Base-by-base conservation (phyloP, 176 grass and related monocot species). In the Carex scoparia region DNA sequence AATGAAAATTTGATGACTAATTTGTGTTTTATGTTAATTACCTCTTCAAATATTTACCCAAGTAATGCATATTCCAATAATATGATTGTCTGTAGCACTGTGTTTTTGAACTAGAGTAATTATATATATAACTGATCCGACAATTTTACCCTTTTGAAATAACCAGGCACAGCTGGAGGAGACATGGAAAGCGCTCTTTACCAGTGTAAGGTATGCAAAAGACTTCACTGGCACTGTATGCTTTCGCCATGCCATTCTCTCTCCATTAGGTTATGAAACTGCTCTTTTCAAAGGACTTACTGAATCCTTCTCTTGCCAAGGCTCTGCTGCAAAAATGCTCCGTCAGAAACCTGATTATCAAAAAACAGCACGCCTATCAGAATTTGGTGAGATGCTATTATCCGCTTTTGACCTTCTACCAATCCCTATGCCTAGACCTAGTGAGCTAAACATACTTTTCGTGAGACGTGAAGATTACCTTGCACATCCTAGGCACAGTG, bases 231-330 rank as follows among this genome's bases (percentile, higher is more conserved):
- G 90, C 49, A 90, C 96, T 56, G 93, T 99, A 73, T 99, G 96
- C 87, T 99, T 99, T 79, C 88, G 90, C 27, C 96, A 89, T 87
- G 90, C 84, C 56, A 77, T 99, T 88, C 79, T 99, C 86, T 95
- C 96, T 81, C 96, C 96, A 19, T 85, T 99, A 85, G 96, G 96
- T 56, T 99, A 99, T 84, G 96, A 99, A 71, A 99, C 93, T 74
- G 93, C 90, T 85, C 55, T 99, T 23, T 99, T 99, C 84, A 99
- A 92, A 94, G 96, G 96, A 11, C 96, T 99, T 67, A 90, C 81
- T n/a, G 64, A 99, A 72, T 82, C 87, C 31, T 90, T 99, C 76
- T 82, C 61, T 78, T 96, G 93, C 71, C 77, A 88, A 91, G 97
- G 97, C 62, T 66, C 91, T 19, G 73, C 90, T 2, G 81, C 85